Conservation (phyloP, 345 rosid species). For the Eucalyptus marginata region DNA sequence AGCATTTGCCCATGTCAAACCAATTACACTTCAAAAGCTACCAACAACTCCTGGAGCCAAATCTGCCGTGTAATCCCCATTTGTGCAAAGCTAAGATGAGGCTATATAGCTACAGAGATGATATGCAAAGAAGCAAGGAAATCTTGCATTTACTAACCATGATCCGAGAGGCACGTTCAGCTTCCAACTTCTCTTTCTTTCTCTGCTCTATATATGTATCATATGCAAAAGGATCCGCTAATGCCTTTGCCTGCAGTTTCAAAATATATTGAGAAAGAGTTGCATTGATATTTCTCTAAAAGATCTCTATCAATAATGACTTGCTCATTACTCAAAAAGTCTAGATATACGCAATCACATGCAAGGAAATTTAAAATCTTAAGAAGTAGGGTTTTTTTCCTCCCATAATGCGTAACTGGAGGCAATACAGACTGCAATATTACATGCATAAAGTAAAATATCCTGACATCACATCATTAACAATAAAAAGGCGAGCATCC, state of each 20-base stretch:
- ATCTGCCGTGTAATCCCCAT: background rate
- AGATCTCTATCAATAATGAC: background rate
- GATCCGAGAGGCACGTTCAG: constrained; percentile 37
- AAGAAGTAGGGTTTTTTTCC: background rate
- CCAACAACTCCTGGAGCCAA: background rate
- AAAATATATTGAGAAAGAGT: background rate
- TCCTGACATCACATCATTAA: background rate
- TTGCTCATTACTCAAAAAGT: background rate
- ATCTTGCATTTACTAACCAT: constrained; percentile 35
- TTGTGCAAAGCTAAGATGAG: background rate
- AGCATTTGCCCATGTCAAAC: background rate
- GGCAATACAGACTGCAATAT: background rate
- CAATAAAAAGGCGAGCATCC: background rate
- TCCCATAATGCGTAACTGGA: background rate
- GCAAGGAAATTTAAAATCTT: background rate
- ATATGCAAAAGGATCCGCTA: constrained; percentile 66
- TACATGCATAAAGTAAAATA: background rate
- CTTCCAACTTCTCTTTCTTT: constrained; percentile 59
- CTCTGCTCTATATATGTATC: constrained; percentile 41
- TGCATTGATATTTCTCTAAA: background rate
- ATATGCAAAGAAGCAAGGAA: background rate
- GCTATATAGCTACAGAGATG: background rate
- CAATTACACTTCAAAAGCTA: background rate
- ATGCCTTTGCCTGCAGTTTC: constrained; percentile 44
- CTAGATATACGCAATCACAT: background rate